Evolutionary conservation across 495 filamentous ascomycete species (phyloP), one percentile per base, ranked within the genome.

Genomic region (Talaromyces borbonicus): DNA sequence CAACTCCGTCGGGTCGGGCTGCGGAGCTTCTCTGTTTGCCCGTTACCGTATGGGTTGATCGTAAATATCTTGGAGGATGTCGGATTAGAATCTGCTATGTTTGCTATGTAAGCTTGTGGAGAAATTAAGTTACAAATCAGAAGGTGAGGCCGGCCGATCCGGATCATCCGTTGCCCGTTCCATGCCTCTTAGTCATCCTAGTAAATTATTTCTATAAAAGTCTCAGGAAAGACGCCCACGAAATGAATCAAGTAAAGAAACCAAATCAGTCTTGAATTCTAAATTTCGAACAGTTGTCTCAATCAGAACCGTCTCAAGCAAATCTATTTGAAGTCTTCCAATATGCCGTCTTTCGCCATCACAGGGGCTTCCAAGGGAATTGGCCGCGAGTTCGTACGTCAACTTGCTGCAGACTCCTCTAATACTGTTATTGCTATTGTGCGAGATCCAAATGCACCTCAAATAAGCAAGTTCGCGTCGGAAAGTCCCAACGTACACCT

Each of bases 341-440:
- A 37, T 27, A 77, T 79, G 75, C 65, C 71, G 43, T 62, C 67
- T 35, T 77, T 73, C 49, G 63, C 66, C 41, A 67, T 79, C 52
- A 78, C 75, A 14, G 75, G 75, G 46, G 68, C 73, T 11, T 75
- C 75, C 55, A 68, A 71, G 20, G 74, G 75, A 48, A 56, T 79
- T 46, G 75, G 75, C 43, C 69, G 68, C 53, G 74, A 77, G 44
- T 69, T 75, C 46, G 59, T 76, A 18, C 68, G 69, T 26, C 74
- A 79, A 56, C 68, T 79, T 36, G 56, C 66, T 24, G 45, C 52
- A 31, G 49, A 66, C 29, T 5, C 55, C 0, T 48, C 47, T 49
- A 77, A 77, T 61, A 75, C 61, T 36, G 56, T 79, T 54, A 50
- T 79, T n/a, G 74, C 69, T 14, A 52, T 61, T 14, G 61, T 66